Evolutionary conservation across 2,329 filamentous ascomycete species (phyloP), one percentile per base, ranked within the genome.

Genomic region (Aspergillus fructus): DNA sequence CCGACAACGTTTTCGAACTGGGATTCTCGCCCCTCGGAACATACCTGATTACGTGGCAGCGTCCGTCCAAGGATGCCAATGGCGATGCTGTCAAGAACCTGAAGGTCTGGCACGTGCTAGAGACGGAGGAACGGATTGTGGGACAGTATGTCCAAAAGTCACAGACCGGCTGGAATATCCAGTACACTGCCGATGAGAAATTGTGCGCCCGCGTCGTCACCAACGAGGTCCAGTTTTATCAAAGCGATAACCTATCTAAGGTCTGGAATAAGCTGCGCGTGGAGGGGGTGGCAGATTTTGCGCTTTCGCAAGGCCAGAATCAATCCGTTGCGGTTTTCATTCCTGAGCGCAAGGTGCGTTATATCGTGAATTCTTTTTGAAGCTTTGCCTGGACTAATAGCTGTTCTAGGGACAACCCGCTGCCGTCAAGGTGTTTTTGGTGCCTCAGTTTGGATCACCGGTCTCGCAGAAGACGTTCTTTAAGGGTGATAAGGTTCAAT

Each of bases 401-500:
- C 48, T 33, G 30, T 27, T 42, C 4, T 46, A 96, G 90, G 93
- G 94, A 51, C 90, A 93, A 84, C 94, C 94, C 37, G 93, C 94
- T 54, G 85, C 90, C 2, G 92, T 97, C 74, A 96, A 96, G 78
- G 90, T 97, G 59, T 99, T 89, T 80, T 91, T 93, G 65, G 90
- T 97, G 37, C 93, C 94, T 42, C 84, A 94, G 67, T 97, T 97
- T 78, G 84, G 78, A 62, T 81, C 80, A 53, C 88, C 93, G 4
- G 87, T 96, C 49, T 97, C 93, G 40, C 93, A 97, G 74, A 99
- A 99, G 87, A 97, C 89, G 1, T 99, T 99, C 74, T 99, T 92
- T 86, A 99, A 99, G 81, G 93, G 93, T 62, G 94, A 99, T 81
- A 97, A 97, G 81, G 93, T 99, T 48, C 92, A 97, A 77, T 81